phyloP scores from a whole-genome alignment of 1,284 basidiomycete genomes.

The Polyporus tsugae region DNA sequence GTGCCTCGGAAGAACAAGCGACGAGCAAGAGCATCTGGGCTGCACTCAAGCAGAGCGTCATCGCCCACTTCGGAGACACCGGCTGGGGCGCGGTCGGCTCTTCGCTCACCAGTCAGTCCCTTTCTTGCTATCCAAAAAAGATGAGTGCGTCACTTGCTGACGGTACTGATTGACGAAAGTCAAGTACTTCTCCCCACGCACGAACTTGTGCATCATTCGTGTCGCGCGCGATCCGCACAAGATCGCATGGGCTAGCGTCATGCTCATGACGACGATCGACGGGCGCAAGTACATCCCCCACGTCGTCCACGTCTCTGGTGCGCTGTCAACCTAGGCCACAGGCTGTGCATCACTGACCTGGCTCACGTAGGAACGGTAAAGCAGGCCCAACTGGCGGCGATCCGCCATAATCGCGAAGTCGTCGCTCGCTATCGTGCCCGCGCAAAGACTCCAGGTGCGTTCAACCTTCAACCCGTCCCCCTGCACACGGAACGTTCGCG shows the following conservation, averaged over 20 bases:
- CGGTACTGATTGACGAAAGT: conserved; percentile 51
- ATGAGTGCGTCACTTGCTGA: background rate
- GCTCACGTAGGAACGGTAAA: conserved; percentile 73
- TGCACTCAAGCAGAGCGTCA: conserved; percentile 74
- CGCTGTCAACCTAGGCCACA: conserved; percentile 26
- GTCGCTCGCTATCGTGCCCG: conserved; percentile 68
- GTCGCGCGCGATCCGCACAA: conserved; percentile 79
- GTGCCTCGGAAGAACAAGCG: conserved; percentile 16
- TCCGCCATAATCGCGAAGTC: conserved; percentile 72
- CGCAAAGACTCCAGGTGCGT: conserved; percentile 60
- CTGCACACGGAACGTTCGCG: too few species aligned
- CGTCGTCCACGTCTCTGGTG: conserved; percentile 80
- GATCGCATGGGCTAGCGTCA: conserved; percentile 77
- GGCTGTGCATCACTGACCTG: background rate
- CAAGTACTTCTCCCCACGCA: conserved; percentile 83
- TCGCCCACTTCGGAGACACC: conserved; percentile 77
- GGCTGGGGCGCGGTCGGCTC: conserved; percentile 82
- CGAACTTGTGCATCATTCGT: conserved; percentile 80
- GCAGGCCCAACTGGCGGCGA: conserved; percentile 78
- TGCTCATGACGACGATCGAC: conserved; percentile 67
- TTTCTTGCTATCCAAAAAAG: background rate
- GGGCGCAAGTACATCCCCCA: conserved; percentile 67
- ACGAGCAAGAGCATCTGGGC: conserved; percentile 68
- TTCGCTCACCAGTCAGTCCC: conserved; percentile 65
- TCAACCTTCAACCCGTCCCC: too few species aligned